Evolutionary conservation across 2,329 filamentous ascomycete genomes (phyloP), one percentile per base, ranked within the genome.

Genomic region (Fusarium graminum): DNA sequence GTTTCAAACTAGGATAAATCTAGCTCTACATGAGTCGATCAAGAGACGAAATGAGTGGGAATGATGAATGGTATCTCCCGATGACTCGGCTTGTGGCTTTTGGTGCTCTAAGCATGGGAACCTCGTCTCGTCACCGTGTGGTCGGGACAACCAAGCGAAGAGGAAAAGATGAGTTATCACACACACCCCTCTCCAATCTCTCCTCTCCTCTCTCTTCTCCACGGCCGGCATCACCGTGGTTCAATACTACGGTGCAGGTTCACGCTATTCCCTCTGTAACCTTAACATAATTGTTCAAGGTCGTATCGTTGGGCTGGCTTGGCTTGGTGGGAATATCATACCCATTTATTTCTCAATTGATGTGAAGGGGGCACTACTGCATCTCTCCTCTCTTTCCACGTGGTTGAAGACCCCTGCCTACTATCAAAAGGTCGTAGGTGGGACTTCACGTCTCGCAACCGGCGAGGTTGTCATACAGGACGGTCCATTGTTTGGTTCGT

Each of bases 111-210:
- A 44, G 41, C 63, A 66, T 66, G 64, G 64, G 58, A 56, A 32
- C 55, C 60, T 67, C 64, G 53, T 64, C 63, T 67, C 63, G 63
- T 67, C 64, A 68, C 64, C 64, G 42, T 50, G 25, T 60, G 49
- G 58, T 60, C 64, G 64, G 64, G 56, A 67, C 43, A 52, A 63
- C 45, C 50, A 63, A 32, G 30, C 28, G 52, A 59, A 59, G 26
- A 56, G 41, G 58, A 30, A 52, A 50, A 57, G 25, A 50, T 57
- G 56, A 54, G 52, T 32, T 17, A 45, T 40, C 45, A 45, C 26
- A 45, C 39, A 51, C 50, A 36, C 61, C 52, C 39, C 57, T 38
- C 57, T 22, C 22, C 22, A 22, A 22, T 22, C 39, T 51, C 32
- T 39, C 14, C 39, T 51, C 32, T 39, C 14, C 52, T 52, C 40